Base-by-base conservation (phyloP, 2,329 filamentous ascomycete genomes). In the Dothidotthia symphoricarpi region DNA sequence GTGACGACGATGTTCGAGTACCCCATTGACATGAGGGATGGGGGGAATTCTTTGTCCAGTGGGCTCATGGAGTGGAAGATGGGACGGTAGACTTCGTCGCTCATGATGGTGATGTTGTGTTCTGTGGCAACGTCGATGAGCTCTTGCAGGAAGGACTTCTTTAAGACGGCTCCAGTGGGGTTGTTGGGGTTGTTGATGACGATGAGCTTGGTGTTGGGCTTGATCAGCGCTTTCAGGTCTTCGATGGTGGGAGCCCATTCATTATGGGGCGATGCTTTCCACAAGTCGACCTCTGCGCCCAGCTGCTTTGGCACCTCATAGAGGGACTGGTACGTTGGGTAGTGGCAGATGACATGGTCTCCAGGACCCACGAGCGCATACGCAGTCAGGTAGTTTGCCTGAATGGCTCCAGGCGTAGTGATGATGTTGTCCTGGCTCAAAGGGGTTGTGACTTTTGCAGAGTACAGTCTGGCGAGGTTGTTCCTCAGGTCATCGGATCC, bases 341-440 rank as follows among this genome's bases (percentile, higher is more conserved):
- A 87, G 41, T 93, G 85, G 57, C 86, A 93, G 41, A 95, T 77
- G 31, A 91, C 85, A 73, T 95, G 88, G 59, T 95, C 87, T 1
- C 82, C 85, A 0, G 81, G 78, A 0, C 80, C 78, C 2, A 93
- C 61, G 6, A 93, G 72, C 1, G 83, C 74, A 63, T 90, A 90
- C 6, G 93, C 76, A 2, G 82, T 70, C n/a, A 93, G 69, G 53
- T 88, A 87, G 59, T 95, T 95, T n/a, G 88, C 88, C 5, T 80
- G 76, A 34, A 94, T 94, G 11, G 87, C 88, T 8, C 89, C 89
- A 19, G 84, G 80, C 0, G 86, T 88, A 41, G 91, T 82, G 36
- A 94, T 66, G 27, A 95, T 75, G 53, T 85, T 81, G 12, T 88
- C 80, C 1, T 61, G 69, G 13, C 74, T 64, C 9, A 80, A 60